phyloP scores from a whole-genome alignment of 164 flowering plant genomes.

The Magnolia kwangsiensis region DNA sequence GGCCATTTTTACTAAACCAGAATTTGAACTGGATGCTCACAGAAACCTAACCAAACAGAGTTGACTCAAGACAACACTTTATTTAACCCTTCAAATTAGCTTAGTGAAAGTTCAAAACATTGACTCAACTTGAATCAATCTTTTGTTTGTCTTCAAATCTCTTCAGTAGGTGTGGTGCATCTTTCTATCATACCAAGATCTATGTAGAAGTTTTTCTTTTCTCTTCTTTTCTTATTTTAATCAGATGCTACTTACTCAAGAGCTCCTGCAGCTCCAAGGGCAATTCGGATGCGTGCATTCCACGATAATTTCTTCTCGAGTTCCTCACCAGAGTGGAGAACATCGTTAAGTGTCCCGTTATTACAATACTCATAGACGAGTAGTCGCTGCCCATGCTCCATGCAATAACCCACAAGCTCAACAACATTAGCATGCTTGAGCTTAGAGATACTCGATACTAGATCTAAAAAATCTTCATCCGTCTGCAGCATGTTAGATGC shows the following conservation, averaged over 20 bases:
- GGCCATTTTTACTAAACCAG: no score
- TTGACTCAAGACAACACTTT: not conserved
- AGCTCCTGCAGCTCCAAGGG: slow-evolving; percentile 97
- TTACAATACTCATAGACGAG: slow-evolving; percentile 79
- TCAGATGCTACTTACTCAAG: slow-evolving; percentile 60
- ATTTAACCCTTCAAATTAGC: not conserved
- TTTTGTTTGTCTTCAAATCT: not conserved
- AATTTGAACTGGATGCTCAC: no score
- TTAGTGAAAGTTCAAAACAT: not conserved
- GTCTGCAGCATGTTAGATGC: slow-evolving; percentile 43
- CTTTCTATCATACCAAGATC: not conserved
- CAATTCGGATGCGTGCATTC: slow-evolving; percentile 74
- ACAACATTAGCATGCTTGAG: slow-evolving; percentile 83
- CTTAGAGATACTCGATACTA: slow-evolving; percentile 64
- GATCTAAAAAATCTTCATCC: slow-evolving; percentile 72
- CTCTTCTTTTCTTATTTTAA: not conserved
- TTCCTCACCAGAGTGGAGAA: slow-evolving; percentile 63
- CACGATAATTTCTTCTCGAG: slow-evolving; percentile 60
- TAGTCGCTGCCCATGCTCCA: slow-evolving; percentile 80
- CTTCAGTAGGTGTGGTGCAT: not conserved
- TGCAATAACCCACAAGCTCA: slow-evolving; percentile 88
- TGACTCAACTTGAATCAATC: not conserved
- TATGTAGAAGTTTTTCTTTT: not conserved
- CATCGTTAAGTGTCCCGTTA: slow-evolving; percentile 79
- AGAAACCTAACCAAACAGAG: no score